Base-by-base conservation (phyloP, 768 basidiomycete genomes). In the Tephrocybe rancida region DNA sequence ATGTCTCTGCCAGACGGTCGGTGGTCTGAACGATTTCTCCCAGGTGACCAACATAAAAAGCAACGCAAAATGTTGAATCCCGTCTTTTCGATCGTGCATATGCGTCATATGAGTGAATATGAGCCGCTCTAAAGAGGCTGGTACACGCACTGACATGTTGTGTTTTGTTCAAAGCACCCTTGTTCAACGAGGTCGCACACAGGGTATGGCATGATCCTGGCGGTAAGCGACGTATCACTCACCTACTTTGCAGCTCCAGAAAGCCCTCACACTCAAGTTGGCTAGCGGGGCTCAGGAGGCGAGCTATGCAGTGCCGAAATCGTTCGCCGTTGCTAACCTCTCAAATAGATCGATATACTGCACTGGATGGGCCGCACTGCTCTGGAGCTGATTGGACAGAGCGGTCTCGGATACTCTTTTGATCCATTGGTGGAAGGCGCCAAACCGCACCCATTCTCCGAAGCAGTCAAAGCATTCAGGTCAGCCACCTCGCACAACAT, bases 181-280 rank as follows among this genome's bases (percentile, higher is more conserved):
- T 53, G 16, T 54, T 59, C n/a, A 50, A 53, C 35, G 58, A 56
- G 16, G 55, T 59, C 14, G 44, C 58, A n/a, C 46, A 56, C n/a
- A 59, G 48, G 58, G 58, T 51, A 6, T 27, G 8, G 8, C 41
- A 19, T 6, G 24, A 26, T 21, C 42, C 30, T 29, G 5, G 18
- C 14, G n/a, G 7, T 11, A 19, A 9, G 14, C 14, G 2, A 19
- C 13, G 8, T 14, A 16, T 25, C 10, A 10, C 26, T 6, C 14
- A 29, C 16, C 39, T 11, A 19, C 9, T n/a, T 18, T 29, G 13
- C 19, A 54, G 41, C 35, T 46, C 16, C 22, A 32, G 14, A 44
- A 50, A 37, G 29, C 44, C 10, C 11, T 59, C 19, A 25, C n/a
- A 30, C 27, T 29, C 25, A 24, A 52, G 19, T 13, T 52, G 26